phyloP scores from a whole-genome alignment of 805 yeast genomes.

The Suhomyces vadensis region DNA sequence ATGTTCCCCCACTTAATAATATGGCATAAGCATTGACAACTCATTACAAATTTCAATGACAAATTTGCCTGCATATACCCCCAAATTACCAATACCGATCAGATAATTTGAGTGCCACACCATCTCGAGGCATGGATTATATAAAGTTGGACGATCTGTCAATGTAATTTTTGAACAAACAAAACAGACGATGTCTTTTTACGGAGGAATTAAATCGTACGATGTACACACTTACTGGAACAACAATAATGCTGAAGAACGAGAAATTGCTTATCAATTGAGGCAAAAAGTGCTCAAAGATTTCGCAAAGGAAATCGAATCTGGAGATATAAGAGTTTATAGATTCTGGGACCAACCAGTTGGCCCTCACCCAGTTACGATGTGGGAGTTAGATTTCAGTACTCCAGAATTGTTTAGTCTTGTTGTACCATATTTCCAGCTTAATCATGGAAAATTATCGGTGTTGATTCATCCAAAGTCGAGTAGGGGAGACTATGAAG shows the following conservation, averaged over 20 bases:
- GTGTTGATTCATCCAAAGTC: conserved; percentile 58
- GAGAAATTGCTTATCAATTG: conserved; percentile 35
- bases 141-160: too few species aligned
- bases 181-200: conserved; percentile 10
- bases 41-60: too few species aligned
- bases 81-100: too few species aligned
- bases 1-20: conserved; percentile 7
- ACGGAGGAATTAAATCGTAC: conserved; percentile 35
- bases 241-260: conserved; percentile 33
- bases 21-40: neutral
- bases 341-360: conserved; percentile 49
- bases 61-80: neutral
- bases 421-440: conserved; percentile 51
- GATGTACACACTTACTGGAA: conserved; percentile 60
- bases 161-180: neutral
- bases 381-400: conserved; percentile 59
- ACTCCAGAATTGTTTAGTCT: conserved; percentile 46
- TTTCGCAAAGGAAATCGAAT: conserved; percentile 43
- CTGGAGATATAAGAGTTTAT: conserved; percentile 44
- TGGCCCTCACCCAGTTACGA: conserved; percentile 60
- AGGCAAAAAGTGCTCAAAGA: conserved; percentile 41
- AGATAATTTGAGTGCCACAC: neutral
- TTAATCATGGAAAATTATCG: conserved; percentile 52
- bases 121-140: neutral
- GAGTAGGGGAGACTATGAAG: conserved; percentile 40